Evolutionary conservation across 306 rosid genomes (phyloP).

Genomic region (Cicer cuneatum): DNA sequence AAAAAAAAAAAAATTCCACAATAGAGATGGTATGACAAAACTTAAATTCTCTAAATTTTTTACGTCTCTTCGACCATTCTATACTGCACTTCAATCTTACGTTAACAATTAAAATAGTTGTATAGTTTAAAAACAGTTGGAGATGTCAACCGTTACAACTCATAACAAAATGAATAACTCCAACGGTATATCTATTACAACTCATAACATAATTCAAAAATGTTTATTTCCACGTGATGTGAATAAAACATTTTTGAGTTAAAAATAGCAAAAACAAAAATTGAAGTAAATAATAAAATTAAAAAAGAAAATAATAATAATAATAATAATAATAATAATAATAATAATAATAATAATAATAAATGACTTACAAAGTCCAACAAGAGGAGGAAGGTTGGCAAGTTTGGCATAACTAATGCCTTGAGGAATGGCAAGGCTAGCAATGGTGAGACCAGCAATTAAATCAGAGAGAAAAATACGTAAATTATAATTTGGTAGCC

Average conservation of each 20-base stretch:
- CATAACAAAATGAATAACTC: too few species aligned
- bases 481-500: constrained; percentile 68
- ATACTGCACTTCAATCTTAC: too few species aligned
- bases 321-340: too few species aligned
- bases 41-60: background rate
- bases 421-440: constrained; percentile 96
- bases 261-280: background rate
- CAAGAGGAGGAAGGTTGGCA: constrained; percentile 67
- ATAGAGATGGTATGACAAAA: too few species aligned
- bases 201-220: background rate
- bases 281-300: background rate
- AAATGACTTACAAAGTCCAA: constrained; percentile 72
- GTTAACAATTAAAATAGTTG: too few species aligned
- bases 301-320: background rate
- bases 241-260: background rate
- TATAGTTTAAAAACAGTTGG: too few species aligned
- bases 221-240: background rate
- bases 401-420: constrained; percentile 92
- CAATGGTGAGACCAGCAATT: constrained; percentile 80
- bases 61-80: too few species aligned
- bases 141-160: too few species aligned
- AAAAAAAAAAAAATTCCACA: too few species aligned
- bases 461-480: constrained; percentile 55
- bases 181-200: too few species aligned
- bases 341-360: background rate